Percentiles rank a stretch among this genome's conserved stretches.
These are phyloP conservation scores for Nyctanthes arbortristis DNA, from an alignment of 257 asterid species.

Conservation along the genomic window DNA sequence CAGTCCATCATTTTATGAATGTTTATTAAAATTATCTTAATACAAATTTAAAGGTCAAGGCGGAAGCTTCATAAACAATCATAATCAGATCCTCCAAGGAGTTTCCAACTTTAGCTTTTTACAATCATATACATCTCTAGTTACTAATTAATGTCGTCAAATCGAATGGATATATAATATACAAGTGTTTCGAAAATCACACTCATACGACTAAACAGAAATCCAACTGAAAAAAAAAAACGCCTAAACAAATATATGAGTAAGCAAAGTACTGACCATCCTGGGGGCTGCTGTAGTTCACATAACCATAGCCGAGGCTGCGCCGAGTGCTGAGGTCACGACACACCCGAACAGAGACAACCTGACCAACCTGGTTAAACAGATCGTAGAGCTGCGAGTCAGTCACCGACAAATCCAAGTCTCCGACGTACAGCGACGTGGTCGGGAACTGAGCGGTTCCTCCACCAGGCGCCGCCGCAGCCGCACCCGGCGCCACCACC, in stretches of 20 bases:
- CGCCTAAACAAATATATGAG: slow-evolving; percentile 8
- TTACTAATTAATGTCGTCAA: too few species aligned
- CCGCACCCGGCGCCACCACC: slow-evolving; percentile 31
- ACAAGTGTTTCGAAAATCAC: not conserved
- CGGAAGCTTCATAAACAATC: too few species aligned
- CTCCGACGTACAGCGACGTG: slow-evolving; percentile 82
- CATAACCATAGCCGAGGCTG: slow-evolving; percentile 89
- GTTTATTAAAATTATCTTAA: not conserved
- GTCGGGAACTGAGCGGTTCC: slow-evolving; percentile 41
- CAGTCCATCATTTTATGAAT: not conserved
- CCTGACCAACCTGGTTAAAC: slow-evolving; percentile 81
- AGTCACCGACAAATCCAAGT: slow-evolving; percentile 68
- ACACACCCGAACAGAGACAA: slow-evolving; percentile 85
- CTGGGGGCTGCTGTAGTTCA: slow-evolving; percentile 66
- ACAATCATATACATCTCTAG: too few species aligned
- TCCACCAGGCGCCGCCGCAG: slow-evolving; percentile 26
- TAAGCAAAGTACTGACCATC: slow-evolving; percentile 54
- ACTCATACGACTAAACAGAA: not conserved
- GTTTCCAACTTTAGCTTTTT: too few species aligned
- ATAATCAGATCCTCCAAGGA: too few species aligned
- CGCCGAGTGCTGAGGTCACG: slow-evolving; percentile 65
- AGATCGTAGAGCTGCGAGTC: slow-evolving; percentile 83
- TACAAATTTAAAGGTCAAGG: not conserved
- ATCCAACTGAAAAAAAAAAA: not conserved
- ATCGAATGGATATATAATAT: not conserved